A percentile compares a stretch with the other conserved stretches of the same genome.
Conservation (phyloP, 805 yeast species). For the Vanderwaltozyma yarrowii region DNA sequence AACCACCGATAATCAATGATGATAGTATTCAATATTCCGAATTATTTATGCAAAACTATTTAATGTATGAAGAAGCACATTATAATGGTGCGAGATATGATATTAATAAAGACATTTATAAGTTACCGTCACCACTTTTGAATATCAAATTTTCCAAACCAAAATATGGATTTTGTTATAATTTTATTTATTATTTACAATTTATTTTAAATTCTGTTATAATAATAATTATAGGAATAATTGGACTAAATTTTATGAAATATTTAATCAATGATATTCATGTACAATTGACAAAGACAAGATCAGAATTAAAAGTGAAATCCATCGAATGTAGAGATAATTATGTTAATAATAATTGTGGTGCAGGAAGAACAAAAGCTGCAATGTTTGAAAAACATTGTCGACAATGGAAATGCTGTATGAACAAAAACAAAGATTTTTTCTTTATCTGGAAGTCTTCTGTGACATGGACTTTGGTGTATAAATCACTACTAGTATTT, state of each 20-base stretch:
- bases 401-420: constrained; percentile 53
- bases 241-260: background rate
- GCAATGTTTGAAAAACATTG: constrained; percentile 54
- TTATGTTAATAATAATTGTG: constrained; percentile 48
- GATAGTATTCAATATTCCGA: background rate
- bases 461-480: background rate
- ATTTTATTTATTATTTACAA: background rate
- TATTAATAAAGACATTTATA: background rate
- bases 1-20: constrained; percentile 2
- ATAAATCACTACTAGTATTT: constrained; percentile 38
- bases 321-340: constrained; percentile 44
- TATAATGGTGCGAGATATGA: background rate
- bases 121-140: constrained; percentile 1
- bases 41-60: background rate
- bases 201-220: background rate
- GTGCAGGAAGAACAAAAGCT: constrained; percentile 37
- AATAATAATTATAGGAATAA: background rate
- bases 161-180: background rate
- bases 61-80: background rate
- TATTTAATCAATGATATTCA: background rate
- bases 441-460: constrained; percentile 41
- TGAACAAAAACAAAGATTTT: constrained; percentile 41
- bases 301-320: constrained; percentile 38
- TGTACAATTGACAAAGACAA: constrained; percentile 3
- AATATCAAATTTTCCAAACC: background rate